phyloP scores from a whole-genome alignment of 139 green algal genomes.

The Chlamydomonas asymmetrica region DNA sequence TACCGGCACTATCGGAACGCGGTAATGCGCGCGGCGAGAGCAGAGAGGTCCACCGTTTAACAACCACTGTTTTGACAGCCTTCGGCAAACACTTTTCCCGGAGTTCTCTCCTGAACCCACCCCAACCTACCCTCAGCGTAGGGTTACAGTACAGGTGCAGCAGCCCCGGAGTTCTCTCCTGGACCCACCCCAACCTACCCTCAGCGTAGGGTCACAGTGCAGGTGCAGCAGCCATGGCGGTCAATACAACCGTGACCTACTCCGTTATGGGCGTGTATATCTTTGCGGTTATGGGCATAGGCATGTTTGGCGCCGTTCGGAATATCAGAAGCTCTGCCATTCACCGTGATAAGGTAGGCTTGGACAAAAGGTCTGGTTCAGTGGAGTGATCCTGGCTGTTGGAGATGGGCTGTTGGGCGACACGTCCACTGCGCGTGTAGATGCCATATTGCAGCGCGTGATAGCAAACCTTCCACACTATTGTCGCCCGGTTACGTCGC shows the following conservation, averaged over 20 bases:
- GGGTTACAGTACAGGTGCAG: background rate
- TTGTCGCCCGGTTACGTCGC: no score
- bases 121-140: no score
- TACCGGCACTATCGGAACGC: slow-evolving; percentile 18
- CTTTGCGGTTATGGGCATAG: slow-evolving; percentile 17
- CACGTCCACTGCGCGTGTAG: background rate
- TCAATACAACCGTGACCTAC: slow-evolving; percentile 17
- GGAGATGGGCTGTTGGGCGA: background rate
- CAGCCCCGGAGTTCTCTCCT: background rate
- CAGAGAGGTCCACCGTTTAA: background rate
- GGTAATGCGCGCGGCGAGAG: slow-evolving; percentile 32
- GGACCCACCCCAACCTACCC: no score
- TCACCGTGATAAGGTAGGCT: background rate
- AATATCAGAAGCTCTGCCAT: background rate
- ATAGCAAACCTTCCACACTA: background rate
- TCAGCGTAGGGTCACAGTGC: no score
- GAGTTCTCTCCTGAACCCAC: background rate
- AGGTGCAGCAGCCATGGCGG: slow-evolving; percentile 1
- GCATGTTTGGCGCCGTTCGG: slow-evolving; percentile 27
- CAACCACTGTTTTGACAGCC: background rate
- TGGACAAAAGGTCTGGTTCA: background rate
- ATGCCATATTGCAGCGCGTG: background rate
- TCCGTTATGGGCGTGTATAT: slow-evolving; percentile 43
- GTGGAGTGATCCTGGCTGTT: background rate
- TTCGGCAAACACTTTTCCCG: background rate